phyloP scores from a whole-genome alignment of 148 eudicot species.

The Diospyros kaki region DNA sequence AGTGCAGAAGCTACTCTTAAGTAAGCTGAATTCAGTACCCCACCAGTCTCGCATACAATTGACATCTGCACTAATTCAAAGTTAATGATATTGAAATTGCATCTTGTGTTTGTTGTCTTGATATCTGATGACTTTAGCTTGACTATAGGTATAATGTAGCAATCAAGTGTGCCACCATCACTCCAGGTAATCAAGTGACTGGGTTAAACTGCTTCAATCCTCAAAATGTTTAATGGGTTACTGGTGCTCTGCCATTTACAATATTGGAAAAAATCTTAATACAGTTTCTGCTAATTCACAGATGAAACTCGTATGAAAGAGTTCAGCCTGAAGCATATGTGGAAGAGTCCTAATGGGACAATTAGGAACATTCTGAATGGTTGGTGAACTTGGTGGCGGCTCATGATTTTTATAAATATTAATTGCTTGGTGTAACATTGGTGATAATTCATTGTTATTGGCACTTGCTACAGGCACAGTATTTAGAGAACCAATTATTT shows the following conservation, averaged over 20 bases:
- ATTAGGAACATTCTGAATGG: conserved; percentile 91
- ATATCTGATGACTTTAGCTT: conserved; percentile 1
- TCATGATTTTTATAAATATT: not conserved
- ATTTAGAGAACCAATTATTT: conserved; percentile 90
- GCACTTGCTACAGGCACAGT: conserved; percentile 62
- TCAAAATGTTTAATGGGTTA: not conserved
- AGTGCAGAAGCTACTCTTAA: conserved; percentile 50
- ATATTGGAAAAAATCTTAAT: not conserved
- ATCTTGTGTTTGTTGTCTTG: not conserved
- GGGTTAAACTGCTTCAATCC: not conserved
- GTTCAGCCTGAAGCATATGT: conserved; percentile 71
- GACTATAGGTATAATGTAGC: conserved; percentile 71
- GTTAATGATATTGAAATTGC: not conserved
- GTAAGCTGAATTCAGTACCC: conserved; percentile 10
- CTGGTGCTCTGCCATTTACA: not conserved
- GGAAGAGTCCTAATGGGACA: conserved; percentile 98
- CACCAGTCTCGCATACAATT: not conserved
- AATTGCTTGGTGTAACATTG: not conserved
- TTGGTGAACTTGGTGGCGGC: conserved; percentile 23
- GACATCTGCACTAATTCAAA: not conserved
- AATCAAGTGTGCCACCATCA: conserved; percentile 78
- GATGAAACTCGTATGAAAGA: conserved; percentile 83
- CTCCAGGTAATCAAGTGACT: conserved; percentile 49
- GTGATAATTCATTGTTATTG: not conserved
- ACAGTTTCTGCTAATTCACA: conserved; percentile 18